phyloP scores from a whole-genome alignment of 1,139 yeast genomes.

The Hanseniaspora uvarum region DNA sequence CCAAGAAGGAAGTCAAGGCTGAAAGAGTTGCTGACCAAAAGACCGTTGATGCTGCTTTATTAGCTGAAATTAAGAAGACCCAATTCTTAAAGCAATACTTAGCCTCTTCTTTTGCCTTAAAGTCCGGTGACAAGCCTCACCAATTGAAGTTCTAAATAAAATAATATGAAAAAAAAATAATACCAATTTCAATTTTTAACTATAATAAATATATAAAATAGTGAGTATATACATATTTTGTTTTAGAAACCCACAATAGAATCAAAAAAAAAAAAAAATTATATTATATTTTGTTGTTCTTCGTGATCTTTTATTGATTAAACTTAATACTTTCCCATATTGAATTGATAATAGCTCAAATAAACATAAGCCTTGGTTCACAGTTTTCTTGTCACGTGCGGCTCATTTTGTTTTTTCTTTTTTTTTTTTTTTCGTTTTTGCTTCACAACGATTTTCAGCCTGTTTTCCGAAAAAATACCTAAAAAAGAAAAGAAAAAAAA shows the following conservation, averaged over 20 bases:
- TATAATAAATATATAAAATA: conserved; percentile 10
- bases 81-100: conserved; percentile 97
- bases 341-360: too few relatives aligned
- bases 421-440: background rate
- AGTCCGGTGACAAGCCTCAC: conserved; percentile 99
- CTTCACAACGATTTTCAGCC: background rate
- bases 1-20: conserved; percentile 71
- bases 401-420: background rate
- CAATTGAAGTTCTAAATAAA: conserved; percentile 79
- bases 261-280: background rate
- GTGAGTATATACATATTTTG: conserved; percentile 16
- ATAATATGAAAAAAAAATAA: conserved; percentile 4
- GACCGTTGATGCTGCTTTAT: conserved; percentile 86
- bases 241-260: conserved; percentile 17
- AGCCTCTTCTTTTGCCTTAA: conserved; percentile 91
- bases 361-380: too few relatives aligned
- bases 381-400: background rate
- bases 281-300: background rate
- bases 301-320: too few relatives aligned
- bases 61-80: conserved; percentile 92
- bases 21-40: conserved; percentile 98
- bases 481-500: background rate
- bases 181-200: conserved; percentile 3
- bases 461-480: too few relatives aligned
- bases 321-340: too few relatives aligned